Evolutionary conservation across 2,329 filamentous ascomycete species (phyloP), one percentile per base, ranked within the genome.

Genomic region (Cadophora sp.): DNA sequence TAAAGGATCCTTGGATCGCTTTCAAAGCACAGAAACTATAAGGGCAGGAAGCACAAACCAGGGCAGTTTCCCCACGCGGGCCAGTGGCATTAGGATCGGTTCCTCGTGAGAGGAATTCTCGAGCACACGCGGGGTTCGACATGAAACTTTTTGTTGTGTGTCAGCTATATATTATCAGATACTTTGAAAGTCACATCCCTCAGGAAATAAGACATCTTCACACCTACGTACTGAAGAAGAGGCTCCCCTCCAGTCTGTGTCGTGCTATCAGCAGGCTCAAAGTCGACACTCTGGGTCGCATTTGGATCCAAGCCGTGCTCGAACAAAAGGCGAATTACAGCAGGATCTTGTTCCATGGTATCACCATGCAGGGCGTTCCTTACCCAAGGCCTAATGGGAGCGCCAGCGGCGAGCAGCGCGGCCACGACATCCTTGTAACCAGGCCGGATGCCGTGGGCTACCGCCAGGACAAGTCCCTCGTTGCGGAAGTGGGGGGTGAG

Each of bases 251-350:
- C 55, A 58, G 55, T 58, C 20, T 18, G 33, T 13, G 18, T 22
- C 20, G 8, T 7, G n/a, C 53, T 41, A 39, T 56, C 53, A 39
- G 18, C 18, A 22, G 18, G 30, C 53, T 56, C 53, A n/a, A 56
- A 56, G 33, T 56, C 53, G 9, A n/a, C 9, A 56, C 53, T 56
- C n/a, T 56, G 53, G 4, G 55, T 43, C 55, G 36, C 55, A 24
- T 58, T 58, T 18, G 55, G 55, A 43, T 58, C 55, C n/a, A 27
- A 24, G n/a, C 55, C 55, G 36, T 58, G 13, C 3, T 58, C 36
- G 11, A 58, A 43, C 3, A 43, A 43, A 41, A 58, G 55, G 7
- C 55, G n/a, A 58, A 41, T 24, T 1, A 58, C 55, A 18, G 55
- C 20, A 43, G 36, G 55, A 9, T 43, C 36, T 27, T 58, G 55